Base-by-base conservation (phyloP, 1,284 basidiomycete species). In the Earliella scabrosa region DNA sequence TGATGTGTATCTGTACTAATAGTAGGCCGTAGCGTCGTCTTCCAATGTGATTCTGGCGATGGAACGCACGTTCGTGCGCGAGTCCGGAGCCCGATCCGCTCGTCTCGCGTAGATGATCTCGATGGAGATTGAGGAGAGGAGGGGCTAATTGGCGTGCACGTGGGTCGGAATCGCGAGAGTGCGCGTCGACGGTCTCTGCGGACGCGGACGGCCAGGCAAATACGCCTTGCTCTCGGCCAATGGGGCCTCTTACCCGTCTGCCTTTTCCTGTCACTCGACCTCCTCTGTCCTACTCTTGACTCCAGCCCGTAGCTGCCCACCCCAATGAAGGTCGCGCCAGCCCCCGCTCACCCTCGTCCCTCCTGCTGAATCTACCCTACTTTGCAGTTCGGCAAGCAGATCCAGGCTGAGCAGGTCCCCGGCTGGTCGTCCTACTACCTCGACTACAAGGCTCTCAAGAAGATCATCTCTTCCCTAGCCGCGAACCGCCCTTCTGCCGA, bases 401-500 rank as follows among this genome's bases (percentile, higher is more conserved):
- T 99, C 65, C 95, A 97, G 75, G 89, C 92, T 32, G 92, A 97
- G 74, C 95, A 98, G 77, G 89, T 98, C 54, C 95, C 97, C 50
- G 96, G 96, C 77, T 99, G 97, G 97, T 93, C 93, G 21, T 75
- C 83, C 27, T 95, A 94, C 78, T 99, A 99, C 75, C 86, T 98
- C 64, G 97, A 99, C 78, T 99, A 99, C 84, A 99, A 99, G 80
- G 91, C 91, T 66, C 82, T 97, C 72, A 97, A 97, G 78, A 97
- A 97, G 84, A 98, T 99, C 69, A 97, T 99, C 71, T 98, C 97
- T 60, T 97, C 97, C n/a, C 86, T 98, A 59, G 88, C 92, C 54
- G 92, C 94, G 38, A 94, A 95, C 66, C 86, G 91, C 58, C 90
- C 95, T 3, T 90, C 89, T 18, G 88, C 92, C 5, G 95, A 97